phyloP scores from a whole-genome alignment of 805 yeast genomes.

The Yarrowia sp. region DNA sequence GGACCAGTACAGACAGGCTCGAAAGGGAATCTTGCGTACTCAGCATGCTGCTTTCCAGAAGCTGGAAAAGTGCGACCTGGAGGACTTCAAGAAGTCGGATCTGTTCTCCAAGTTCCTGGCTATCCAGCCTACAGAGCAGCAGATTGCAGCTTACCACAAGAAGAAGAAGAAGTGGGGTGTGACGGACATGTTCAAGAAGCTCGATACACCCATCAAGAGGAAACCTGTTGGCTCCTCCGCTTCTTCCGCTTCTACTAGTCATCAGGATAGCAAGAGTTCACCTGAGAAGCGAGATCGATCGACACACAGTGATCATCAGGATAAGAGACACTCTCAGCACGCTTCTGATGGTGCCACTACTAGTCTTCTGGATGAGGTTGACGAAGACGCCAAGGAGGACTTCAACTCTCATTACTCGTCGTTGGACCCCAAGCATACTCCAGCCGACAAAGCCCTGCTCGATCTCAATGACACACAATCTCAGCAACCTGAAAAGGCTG shows the following conservation, averaged over 20 bases:
- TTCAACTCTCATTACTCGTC: slow-evolving; percentile 22
- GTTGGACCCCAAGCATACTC: background rate
- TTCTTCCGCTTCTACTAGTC: background rate
- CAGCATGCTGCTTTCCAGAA: slow-evolving; percentile 62
- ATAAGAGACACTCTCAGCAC: slow-evolving; percentile 10
- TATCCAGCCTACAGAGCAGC: slow-evolving; percentile 30
- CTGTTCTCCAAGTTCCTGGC: slow-evolving; percentile 55
- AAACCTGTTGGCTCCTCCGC: slow-evolving; percentile 7
- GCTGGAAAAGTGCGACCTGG: slow-evolving; percentile 61
- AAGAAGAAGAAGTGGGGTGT: slow-evolving; percentile 29
- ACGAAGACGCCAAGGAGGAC: slow-evolving; percentile 6
- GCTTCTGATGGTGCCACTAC: slow-evolving; percentile 1
- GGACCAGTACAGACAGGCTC: slow-evolving; percentile 57
- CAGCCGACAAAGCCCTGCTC: background rate
- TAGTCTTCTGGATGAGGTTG: slow-evolving; percentile 13
- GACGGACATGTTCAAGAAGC: slow-evolving; percentile 28
- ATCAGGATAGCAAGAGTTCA: slow-evolving; percentile 1
- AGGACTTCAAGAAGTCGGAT: slow-evolving; percentile 67
- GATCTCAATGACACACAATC: slow-evolving; percentile 25
- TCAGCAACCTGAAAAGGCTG: background rate
- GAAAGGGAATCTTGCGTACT: slow-evolving; percentile 63
- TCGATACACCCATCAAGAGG: slow-evolving; percentile 8
- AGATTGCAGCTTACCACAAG: slow-evolving; percentile 24
- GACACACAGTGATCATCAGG: background rate
- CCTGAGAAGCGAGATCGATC: slow-evolving; percentile 13